These are phyloP conservation scores for Lablab purpureus DNA, from an alignment of 306 rosid species.

Conservation along the genomic window DNA sequence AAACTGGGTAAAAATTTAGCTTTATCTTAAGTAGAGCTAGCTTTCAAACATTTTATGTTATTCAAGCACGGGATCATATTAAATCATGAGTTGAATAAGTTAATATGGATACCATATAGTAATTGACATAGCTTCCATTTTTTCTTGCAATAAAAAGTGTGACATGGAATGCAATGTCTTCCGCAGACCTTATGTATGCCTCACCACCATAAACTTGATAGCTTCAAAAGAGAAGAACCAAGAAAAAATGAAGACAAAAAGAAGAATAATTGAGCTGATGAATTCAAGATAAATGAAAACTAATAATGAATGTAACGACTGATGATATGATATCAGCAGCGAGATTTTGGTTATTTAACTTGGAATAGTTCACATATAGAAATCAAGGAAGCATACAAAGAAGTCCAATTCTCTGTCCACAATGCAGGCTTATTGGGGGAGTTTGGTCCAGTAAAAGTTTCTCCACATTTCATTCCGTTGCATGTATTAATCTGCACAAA, in stretches of 20 bases:
- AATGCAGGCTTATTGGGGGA: constrained; percentile 69
- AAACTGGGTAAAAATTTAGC: neutral
- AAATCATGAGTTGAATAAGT: neutral
- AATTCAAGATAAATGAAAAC: neutral
- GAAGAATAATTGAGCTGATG: neutral
- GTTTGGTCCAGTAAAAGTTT: constrained; percentile 70
- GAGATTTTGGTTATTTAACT: neutral
- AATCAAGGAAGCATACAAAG: constrained; percentile 54
- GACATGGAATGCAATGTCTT: constrained; percentile 78
- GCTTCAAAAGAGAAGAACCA: constrained; percentile 46
- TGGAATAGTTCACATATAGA: neutral
- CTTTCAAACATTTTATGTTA: neutral
- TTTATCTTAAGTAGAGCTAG: neutral
- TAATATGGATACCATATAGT: constrained; percentile 71
- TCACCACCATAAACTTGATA: constrained; percentile 66
- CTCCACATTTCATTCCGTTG: constrained; percentile 78
- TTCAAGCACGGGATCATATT: neutral
- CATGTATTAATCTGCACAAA: constrained; percentile 67
- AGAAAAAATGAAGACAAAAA: neutral
- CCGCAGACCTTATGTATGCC: constrained; percentile 71
- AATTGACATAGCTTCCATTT: constrained; percentile 81
- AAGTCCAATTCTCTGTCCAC: constrained; percentile 86
- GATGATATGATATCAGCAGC: no score
- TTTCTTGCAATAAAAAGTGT: constrained; percentile 72
- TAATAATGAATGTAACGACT: neutral